Evolutionary conservation across 202 grass and related monocot genomes (phyloP).

Genomic region (Bolboschoenoplectus hybrid): DNA sequence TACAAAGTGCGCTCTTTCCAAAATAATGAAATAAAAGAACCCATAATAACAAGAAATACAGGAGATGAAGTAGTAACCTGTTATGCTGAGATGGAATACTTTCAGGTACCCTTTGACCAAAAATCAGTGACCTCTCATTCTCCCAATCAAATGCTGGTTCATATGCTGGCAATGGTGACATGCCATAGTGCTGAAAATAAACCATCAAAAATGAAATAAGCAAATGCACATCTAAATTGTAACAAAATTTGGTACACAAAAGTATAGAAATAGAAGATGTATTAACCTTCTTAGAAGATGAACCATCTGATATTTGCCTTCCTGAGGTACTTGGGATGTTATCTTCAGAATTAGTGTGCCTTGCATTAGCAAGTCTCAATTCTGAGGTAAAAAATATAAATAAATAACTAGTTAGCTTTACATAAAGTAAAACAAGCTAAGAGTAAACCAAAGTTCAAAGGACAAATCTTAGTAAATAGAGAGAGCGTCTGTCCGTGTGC

Average conservation of each 20-base stretch:
- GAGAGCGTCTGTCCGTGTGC: neutral
- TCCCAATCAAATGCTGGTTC: constrained; percentile 99
- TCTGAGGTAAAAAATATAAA: constrained; percentile 49
- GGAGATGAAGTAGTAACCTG: constrained; percentile 66
- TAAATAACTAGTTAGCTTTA: constrained; percentile 27
- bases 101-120: constrained; percentile 91
- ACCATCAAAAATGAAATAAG: constrained; percentile 33
- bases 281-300: constrained; percentile 60
- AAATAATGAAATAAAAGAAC: constrained; percentile 19
- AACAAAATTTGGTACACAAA: constrained; percentile 29
- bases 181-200: constrained; percentile 73
- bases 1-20: neutral
- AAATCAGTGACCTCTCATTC: constrained; percentile 93
- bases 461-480: neutral
- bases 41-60: neutral
- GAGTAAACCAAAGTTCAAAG: neutral
- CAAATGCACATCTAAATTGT: constrained; percentile 3
- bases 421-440: constrained; percentile 31
- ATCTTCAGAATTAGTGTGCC: constrained; percentile 75
- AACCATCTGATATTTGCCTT: constrained; percentile 69
- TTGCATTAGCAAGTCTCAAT: constrained; percentile 79
- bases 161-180: constrained; percentile 86
- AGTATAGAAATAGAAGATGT: constrained; percentile 41
- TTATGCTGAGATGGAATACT: constrained; percentile 64
- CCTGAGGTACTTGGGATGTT: constrained; percentile 92